A percentile compares a stretch with the other conserved stretches of the same genome.
phyloP scores from a whole-genome alignment of 495 filamentous ascomycete species.

The Clohesyomyces aquaticus region DNA sequence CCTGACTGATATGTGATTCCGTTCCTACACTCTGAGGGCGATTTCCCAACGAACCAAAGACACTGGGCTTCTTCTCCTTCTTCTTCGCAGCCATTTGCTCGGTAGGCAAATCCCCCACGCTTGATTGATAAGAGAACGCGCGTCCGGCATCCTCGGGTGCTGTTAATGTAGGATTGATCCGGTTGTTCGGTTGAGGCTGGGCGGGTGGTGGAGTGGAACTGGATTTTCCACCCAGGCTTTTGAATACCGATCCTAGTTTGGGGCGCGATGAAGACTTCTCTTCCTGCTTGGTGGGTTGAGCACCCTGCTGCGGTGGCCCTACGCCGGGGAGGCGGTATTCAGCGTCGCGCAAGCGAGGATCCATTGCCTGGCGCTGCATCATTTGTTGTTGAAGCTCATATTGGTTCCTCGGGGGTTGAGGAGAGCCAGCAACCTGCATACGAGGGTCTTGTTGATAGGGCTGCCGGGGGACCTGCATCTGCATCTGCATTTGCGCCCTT shows the following conservation, averaged over 20 bases:
- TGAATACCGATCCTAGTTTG: slow-evolving; percentile 30
- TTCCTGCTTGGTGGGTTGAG: slow-evolving; percentile 13
- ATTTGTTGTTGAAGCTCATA: slow-evolving; percentile 38
- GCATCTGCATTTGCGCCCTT: slow-evolving; percentile 15
- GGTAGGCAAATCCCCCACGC: slow-evolving; percentile 22
- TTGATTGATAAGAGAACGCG: slow-evolving; percentile 23
- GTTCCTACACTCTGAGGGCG: slow-evolving; percentile 34
- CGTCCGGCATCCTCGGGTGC: slow-evolving; percentile 13
- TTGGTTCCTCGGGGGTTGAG: slow-evolving; percentile 22
- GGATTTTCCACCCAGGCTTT: slow-evolving; percentile 23
- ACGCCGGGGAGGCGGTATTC: slow-evolving; percentile 42
- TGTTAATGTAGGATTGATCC: slow-evolving; percentile 15
- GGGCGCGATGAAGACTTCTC: slow-evolving; percentile 23
- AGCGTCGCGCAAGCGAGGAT: slow-evolving; percentile 48
- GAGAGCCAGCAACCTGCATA: slow-evolving; percentile 1
- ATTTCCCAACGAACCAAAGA: slow-evolving; percentile 17
- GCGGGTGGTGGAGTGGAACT: slow-evolving; percentile 6
- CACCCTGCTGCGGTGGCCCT: slow-evolving; percentile 18
- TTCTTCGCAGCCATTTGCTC: slow-evolving; percentile 30
- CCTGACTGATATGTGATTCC: slow-evolving; percentile 38
- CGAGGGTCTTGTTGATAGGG: slow-evolving; percentile 27
- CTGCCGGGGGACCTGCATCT: background rate
- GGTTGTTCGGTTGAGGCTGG: slow-evolving; percentile 1
- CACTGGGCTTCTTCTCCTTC: slow-evolving; percentile 24
- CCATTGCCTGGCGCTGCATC: slow-evolving; percentile 34